Conservation (phyloP, 129 eudicot species). For the Ambrosia trifida region DNA sequence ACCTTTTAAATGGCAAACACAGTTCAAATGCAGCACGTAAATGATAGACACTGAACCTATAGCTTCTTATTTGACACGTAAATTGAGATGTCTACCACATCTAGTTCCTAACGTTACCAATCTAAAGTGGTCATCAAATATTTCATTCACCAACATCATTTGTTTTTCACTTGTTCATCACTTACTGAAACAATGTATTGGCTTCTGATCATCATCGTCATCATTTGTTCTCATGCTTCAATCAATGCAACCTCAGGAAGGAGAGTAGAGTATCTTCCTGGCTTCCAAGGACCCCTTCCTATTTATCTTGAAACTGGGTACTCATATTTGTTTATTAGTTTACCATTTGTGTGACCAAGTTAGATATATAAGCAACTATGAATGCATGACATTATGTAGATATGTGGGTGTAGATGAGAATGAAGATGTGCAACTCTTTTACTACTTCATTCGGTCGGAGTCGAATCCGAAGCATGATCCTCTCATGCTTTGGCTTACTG, state of each 20-base stretch:
- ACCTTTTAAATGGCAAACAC: no score
- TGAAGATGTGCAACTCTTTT: slow-evolving; percentile 33
- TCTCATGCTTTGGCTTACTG: slow-evolving; percentile 31
- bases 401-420: slow-evolving; percentile 30
- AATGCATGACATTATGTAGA: background rate
- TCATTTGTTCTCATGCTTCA: background rate
- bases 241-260: background rate
- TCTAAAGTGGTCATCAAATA: no score
- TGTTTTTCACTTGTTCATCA: no score
- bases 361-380: background rate
- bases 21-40: no score
- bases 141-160: no score
- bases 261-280: slow-evolving; percentile 11
- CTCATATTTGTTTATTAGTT: background rate
- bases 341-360: background rate
- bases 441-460: slow-evolving; percentile 27
- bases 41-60: no score
- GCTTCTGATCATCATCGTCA: background rate
- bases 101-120: no score
- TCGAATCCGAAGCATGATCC: slow-evolving; percentile 26
- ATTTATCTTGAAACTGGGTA: slow-evolving; percentile 10
- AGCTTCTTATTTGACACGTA: no score
- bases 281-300: slow-evolving; percentile 10
- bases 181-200: background rate
- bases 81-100: no score